Conservation (phyloP, 164 flowering plant species). For the grape (Vitis vinifera) region ASM3070453v1 NC_081819.1:23204501-23205000, state of each 20-base stretch:
- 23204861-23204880: not conserved
- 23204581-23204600: not conserved
- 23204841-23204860: not conserved
- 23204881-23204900: not conserved
- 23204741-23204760: no score
- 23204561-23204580: no score
- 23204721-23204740: no score
- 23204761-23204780: no score
- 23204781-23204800: no score
- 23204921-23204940: no score
- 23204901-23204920: not conserved
- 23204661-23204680: not conserved
- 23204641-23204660: not conserved
- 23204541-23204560: no score
- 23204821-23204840: no score
- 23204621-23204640: not conserved
- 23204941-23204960: no score
- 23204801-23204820: no score
- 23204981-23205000: not conserved
- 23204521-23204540: no score
- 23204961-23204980: not conserved
- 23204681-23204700: not conserved
- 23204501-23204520: not conserved
- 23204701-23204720: not conserved
- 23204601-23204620: not conserved